Evolutionary conservation across 768 basidiomycete genomes (phyloP), one percentile per base, ranked within the genome.

Genomic region (Antrodiella citrinella): DNA sequence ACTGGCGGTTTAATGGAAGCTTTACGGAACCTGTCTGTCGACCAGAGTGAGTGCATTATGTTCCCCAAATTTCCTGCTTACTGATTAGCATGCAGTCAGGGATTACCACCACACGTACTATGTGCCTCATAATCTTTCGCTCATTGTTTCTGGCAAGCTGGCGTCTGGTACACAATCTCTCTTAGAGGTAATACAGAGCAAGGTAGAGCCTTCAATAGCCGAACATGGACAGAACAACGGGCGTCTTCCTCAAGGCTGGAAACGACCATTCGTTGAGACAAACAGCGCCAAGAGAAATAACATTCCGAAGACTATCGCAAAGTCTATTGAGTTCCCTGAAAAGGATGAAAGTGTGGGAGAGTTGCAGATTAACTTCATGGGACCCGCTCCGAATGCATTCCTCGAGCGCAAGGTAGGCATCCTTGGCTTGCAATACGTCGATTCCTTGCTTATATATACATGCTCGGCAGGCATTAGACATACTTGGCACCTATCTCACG

Each of bases 1-100:
- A 98, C 94, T 0, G 96, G 96, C 19, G 96, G 96, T 22, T 68
- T 98, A 30, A 93, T 97, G 91, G 82, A 89, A 53, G 90, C 91
- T 2, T 69, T 99, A 21, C 79, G 96, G 21, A 77, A 83, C 12
- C 72, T 99, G 53, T 85, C 81, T 1, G 83, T 91, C 20, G 84
- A 96, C 56, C 84, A 96, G 74, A 96, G 93, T 94, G 66, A 62
- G 69, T 56, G 21, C 30, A 12, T 3, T 24, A 4, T 49, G 2
- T 23, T 54, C 23, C 42, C 54, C 39, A 24, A 48, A 21, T 49
- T 18, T 38, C 43, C 35, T 18, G 19, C 12, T 20, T 46, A 38
- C 47, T 21, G 40, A 23, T 38, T 51, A 26, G 38, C n/a, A 12
- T 56, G 2, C 61, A 96, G 94, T 99, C 61, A 81, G 90, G 40